Conservation (phyloP, 441 rosid species). For the Pelargonium australe region DNA sequence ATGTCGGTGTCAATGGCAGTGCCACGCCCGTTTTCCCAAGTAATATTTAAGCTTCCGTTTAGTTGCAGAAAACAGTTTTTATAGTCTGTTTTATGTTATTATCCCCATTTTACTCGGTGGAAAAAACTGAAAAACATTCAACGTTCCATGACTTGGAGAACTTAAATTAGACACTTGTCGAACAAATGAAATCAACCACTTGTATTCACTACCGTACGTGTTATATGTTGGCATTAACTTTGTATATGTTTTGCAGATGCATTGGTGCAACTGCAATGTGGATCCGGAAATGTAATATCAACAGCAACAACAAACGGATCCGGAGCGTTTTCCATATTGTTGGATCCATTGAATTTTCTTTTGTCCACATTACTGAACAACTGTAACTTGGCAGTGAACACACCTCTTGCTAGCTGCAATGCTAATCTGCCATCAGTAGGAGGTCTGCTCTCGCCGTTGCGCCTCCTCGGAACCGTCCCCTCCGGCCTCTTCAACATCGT, state of each 20-base stretch:
- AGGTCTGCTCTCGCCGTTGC: slow-evolving; percentile 28
- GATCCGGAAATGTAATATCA: slow-evolving; percentile 28
- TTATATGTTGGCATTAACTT: background rate
- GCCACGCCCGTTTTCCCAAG: slow-evolving; percentile 39
- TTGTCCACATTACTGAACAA: slow-evolving; percentile 29
- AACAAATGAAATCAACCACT: too few relatives aligned
- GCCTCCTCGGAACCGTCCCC: slow-evolving; percentile 26
- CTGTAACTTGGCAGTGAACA: slow-evolving; percentile 31
- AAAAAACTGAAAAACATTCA: too few relatives aligned
- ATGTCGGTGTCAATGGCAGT: slow-evolving; percentile 25
- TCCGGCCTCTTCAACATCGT: slow-evolving; percentile 29
- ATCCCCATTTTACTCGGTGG: too few relatives aligned
- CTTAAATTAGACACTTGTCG: too few relatives aligned
- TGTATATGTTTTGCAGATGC: slow-evolving; percentile 29
- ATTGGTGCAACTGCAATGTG: slow-evolving; percentile 34
- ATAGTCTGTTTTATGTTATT: background rate
- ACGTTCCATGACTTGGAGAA: too few relatives aligned
- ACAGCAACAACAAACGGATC: slow-evolving; percentile 29
- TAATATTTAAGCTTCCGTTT: slow-evolving; percentile 15
- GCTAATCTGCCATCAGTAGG: slow-evolving; percentile 25
- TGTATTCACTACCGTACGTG: background rate
- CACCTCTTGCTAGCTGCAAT: slow-evolving; percentile 41
- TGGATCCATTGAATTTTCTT: slow-evolving; percentile 30
- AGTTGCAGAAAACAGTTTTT: background rate
- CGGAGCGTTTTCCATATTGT: slow-evolving; percentile 32